These are phyloP conservation scores for Lasiosphaeriaceae sp. DNA, from an alignment of 495 filamentous ascomycete species.

Conservation along the genomic window DNA sequence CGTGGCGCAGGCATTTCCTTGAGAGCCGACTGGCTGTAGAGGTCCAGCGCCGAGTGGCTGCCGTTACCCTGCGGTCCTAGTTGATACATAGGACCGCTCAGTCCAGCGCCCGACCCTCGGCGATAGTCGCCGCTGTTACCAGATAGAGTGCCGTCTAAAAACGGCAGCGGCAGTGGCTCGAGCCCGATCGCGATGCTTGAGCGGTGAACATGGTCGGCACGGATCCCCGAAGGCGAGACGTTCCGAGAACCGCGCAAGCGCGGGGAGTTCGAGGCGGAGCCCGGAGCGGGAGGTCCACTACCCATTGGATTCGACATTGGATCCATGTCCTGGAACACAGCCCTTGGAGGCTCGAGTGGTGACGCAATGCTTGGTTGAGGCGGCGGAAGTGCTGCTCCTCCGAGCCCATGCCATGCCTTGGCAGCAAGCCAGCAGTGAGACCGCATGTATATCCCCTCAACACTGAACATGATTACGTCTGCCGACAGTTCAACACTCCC, in stretches of 20 bases:
- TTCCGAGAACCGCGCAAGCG: conserved; percentile 26
- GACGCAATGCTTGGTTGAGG: conserved; percentile 6
- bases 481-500: conserved; percentile 73
- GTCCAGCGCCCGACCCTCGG: not conserved
- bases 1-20: not conserved
- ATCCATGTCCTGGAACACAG: conserved; percentile 29
- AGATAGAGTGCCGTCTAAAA: not conserved
- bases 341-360: conserved; percentile 39
- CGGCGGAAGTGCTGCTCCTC: not conserved
- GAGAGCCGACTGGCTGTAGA: not conserved
- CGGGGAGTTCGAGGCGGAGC: conserved; percentile 26
- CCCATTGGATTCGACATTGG: conserved; percentile 8
- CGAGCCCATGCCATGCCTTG: conserved; percentile 57
- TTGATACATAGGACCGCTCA: not conserved
- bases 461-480: conserved; percentile 80
- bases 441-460: conserved; percentile 85
- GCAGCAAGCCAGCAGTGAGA: conserved; percentile 90
- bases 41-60: not conserved
- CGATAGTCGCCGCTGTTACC: conserved; percentile 1
- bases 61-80: not conserved
- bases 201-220: conserved; percentile 29
- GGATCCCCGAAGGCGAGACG: conserved; percentile 25
- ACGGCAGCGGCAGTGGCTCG: conserved; percentile 41
- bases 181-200: conserved; percentile 45
- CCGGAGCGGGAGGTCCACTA: not conserved